Conservation (phyloP, 129 eudicot genomes). For the Flaveria sonorensis region DNA sequence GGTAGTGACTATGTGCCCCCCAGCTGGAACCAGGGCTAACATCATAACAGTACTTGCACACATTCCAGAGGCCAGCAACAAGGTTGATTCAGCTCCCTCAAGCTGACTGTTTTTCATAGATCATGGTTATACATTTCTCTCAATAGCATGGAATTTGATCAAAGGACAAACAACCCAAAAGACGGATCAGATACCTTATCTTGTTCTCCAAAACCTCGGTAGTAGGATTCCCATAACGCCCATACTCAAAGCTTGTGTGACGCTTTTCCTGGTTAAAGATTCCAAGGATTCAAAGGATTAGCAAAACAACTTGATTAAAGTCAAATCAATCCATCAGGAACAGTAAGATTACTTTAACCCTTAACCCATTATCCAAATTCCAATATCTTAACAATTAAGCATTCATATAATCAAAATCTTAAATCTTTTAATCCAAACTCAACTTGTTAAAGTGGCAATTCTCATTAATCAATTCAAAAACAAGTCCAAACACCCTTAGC, state of each 20-base stretch:
- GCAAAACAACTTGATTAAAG: neutral
- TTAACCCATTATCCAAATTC: neutral
- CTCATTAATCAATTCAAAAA: neutral
- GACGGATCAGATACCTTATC: slow-evolving; percentile 54
- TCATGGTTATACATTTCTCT: neutral
- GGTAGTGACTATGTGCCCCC: slow-evolving; percentile 88
- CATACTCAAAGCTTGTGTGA: slow-evolving; percentile 75
- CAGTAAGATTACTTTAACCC: neutral
- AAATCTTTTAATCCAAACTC: neutral
- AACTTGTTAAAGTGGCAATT: neutral
- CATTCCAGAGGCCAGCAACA: slow-evolving; percentile 92
- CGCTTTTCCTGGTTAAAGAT: slow-evolving; percentile 64
- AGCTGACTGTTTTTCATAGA: slow-evolving; percentile 65
- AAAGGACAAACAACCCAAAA: neutral
- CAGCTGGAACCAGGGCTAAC: slow-evolving; percentile 87
- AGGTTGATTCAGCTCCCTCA: slow-evolving; percentile 94
- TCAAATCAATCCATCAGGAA: neutral
- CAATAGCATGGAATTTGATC: neutral
- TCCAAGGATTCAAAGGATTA: neutral
- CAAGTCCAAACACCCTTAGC: neutral
- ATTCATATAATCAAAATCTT: neutral
- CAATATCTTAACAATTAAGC: neutral
- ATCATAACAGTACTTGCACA: slow-evolving; percentile 83
- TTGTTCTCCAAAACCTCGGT: slow-evolving; percentile 72
- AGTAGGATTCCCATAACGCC: slow-evolving; percentile 88